Conservation (phyloP, 805 yeast genomes). For the Zygoascus biomembranicola region DNA sequence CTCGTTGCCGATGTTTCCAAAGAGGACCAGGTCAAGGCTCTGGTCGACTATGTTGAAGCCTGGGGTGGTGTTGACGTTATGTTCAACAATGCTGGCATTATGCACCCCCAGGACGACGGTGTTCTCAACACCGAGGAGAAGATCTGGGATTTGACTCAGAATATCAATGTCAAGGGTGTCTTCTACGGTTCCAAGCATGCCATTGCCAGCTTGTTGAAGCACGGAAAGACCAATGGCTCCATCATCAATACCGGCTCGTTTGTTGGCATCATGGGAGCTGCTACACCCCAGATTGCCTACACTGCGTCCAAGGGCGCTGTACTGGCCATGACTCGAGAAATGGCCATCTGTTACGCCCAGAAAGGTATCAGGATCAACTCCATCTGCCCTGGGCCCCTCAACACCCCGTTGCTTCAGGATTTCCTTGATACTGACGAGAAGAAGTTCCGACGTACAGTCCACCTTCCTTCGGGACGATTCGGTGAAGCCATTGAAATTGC, state of each 20-base stretch:
- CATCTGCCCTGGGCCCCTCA: conserved; percentile 52
- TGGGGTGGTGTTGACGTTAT: conserved; percentile 78
- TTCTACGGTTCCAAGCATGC: conserved; percentile 30
- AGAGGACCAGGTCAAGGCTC: conserved; percentile 26
- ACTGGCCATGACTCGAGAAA: conserved; percentile 30
- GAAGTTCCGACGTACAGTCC: conserved; percentile 33
- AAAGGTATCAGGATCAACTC: conserved; percentile 47
- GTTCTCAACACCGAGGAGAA: conserved; percentile 28
- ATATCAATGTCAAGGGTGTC: conserved; percentile 32
- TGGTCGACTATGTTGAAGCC: conserved; percentile 45
- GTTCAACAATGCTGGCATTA: conserved; percentile 85
- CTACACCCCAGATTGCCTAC: conserved; percentile 33
- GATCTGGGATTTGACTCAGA: conserved; percentile 31
- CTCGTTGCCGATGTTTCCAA: conserved; percentile 26
- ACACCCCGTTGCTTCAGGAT: conserved; percentile 51
- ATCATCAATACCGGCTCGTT: conserved; percentile 33
- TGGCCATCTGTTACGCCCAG: conserved; percentile 56
- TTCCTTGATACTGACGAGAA: conserved; percentile 47
- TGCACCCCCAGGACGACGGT: conserved; percentile 26
- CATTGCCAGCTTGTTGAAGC: conserved; percentile 24
- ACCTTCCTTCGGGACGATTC: conserved; percentile 48
- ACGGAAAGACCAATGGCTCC: conserved; percentile 23
- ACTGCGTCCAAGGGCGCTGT: conserved; percentile 34
- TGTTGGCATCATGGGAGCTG: conserved; percentile 32
- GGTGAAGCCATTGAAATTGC: conserved; percentile 61